Evolutionary conservation across 257 asterid species (phyloP), one percentile per base, ranked within the genome.

Genomic region (Solanum paucissectum): DNA sequence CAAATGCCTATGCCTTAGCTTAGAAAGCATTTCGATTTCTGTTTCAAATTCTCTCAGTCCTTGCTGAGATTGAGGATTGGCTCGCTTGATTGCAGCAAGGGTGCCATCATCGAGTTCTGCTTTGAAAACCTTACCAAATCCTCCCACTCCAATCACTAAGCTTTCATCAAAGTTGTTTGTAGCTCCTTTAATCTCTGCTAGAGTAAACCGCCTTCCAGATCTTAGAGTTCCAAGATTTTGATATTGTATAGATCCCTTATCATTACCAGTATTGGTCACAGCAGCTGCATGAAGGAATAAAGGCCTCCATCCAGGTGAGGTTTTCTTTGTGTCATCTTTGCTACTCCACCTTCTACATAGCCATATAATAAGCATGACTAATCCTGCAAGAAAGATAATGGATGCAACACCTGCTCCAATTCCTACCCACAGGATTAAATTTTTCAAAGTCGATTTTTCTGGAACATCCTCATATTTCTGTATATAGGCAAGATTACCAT

Each of bases 61-160:
- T 90, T 96, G 99, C 88, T 95, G 98, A 74, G 99, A 96, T 75
- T 95, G 98, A 18, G 98, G 99, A 77, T 96, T 95, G 84, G 98
- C 92, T 79, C 98, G 91, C 88, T 96, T 96, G 66, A 95, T 90
- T 5, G 99, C 99, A 20, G 90, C 96, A 13, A 89, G 93, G 38
- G 90, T 91, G 36, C 88, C 87, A 36, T 95, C 98, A 14, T 92
- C 95, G 29, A 94, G 93, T 87, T 94, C 95, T 52, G 96, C 99
- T 86, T 90, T 93, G 95, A 87, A 96, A 72, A 96, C 99, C 81
- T 94, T 96, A 6, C 99, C 99, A 62, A 96, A 95, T 34, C 99
- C 99, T 58, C 99, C 99, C 21, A 93, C 97, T 34, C 99, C 99
- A 40, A 96, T 96, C 88, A 94, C 92, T 46, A 93, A 87, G 87